Conservation (phyloP, 495 filamentous ascomycete species). For the Penicillium paradoxum region DNA sequence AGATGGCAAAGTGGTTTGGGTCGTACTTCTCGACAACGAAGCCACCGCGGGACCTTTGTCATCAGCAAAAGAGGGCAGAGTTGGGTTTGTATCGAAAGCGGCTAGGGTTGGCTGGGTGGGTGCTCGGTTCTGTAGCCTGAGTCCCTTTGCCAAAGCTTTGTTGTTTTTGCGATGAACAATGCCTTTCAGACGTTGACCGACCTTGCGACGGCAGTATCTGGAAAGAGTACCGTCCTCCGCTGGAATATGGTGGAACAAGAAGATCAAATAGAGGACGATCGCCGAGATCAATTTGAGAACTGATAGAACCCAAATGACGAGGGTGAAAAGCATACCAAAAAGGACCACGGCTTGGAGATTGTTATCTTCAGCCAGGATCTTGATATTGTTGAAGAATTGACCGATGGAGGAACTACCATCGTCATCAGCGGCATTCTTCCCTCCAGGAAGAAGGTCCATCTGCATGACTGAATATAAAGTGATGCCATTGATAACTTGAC, state of each 20-base stretch:
- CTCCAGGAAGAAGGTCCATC: constrained; percentile 60
- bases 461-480: constrained; percentile 77
- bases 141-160: constrained; percentile 76
- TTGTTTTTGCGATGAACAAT: constrained; percentile 80
- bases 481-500: constrained; percentile 82
- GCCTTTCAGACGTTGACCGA: constrained; percentile 71
- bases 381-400: constrained; percentile 73
- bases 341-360: constrained; percentile 74
- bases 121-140: constrained; percentile 53
- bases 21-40: constrained; percentile 59
- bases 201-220: constrained; percentile 83
- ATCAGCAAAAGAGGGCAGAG: constrained; percentile 56
- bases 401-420: constrained; percentile 46
- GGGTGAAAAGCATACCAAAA: constrained; percentile 83
- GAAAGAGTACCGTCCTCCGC: constrained; percentile 68
- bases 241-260: constrained; percentile 87
- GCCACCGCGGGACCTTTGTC: constrained; percentile 58
- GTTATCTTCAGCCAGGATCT: constrained; percentile 62
- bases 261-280: constrained; percentile 72
- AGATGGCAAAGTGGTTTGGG: constrained; percentile 59
- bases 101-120: constrained; percentile 47
- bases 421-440: constrained; percentile 44
- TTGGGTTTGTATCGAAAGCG: constrained; percentile 56
- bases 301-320: constrained; percentile 83
- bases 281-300: constrained; percentile 69